A percentile compares a stretch with the other conserved stretches of the same genome.
Evolutionary conservation across 2,329 filamentous ascomycete species (phyloP).

Genomic region (Hymenoscyphus repandus): DNA sequence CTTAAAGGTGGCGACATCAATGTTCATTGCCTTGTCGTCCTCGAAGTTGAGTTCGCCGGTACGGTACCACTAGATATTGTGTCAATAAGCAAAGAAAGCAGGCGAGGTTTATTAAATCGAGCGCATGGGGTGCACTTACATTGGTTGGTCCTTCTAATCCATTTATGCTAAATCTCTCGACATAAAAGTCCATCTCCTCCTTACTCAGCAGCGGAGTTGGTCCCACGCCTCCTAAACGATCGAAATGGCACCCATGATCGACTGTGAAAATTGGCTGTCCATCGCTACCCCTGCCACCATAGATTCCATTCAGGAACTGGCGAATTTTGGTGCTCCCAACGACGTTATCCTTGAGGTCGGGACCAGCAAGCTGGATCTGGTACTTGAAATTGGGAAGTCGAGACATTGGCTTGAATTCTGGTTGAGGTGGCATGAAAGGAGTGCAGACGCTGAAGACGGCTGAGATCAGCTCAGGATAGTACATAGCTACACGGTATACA

Average conservation of each 20-base stretch:
- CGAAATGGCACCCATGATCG: slow-evolving; percentile 57
- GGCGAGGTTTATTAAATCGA: neutral
- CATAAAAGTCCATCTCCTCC: slow-evolving; percentile 75
- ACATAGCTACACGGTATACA: slow-evolving; percentile 69
- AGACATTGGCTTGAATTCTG: slow-evolving; percentile 47
- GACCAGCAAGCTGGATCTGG: slow-evolving; percentile 72
- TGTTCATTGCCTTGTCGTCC: slow-evolving; percentile 61
- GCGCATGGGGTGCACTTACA: slow-evolving; percentile 11
- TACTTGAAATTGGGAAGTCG: slow-evolving; percentile 69
- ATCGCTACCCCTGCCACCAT: slow-evolving; percentile 56
- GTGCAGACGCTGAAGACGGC: slow-evolving; percentile 79
- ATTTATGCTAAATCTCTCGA: slow-evolving; percentile 61
- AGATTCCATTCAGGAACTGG: slow-evolving; percentile 66
- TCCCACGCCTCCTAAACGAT: slow-evolving; percentile 53
- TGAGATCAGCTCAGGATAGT: slow-evolving; percentile 66
- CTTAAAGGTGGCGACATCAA: slow-evolving; percentile 50
- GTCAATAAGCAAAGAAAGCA: neutral
- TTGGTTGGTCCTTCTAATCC: slow-evolving; percentile 77
- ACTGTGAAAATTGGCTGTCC: slow-evolving; percentile 55
- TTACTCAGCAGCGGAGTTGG: slow-evolving; percentile 55
- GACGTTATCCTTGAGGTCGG: slow-evolving; percentile 56
- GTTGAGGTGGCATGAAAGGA: slow-evolving; percentile 57
- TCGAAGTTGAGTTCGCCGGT: slow-evolving; percentile 66
- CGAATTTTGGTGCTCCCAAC: slow-evolving; percentile 57
- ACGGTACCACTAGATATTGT: slow-evolving; percentile 64